These are phyloP conservation scores for Leptographium radiaticola DNA, from an alignment of 2,329 filamentous ascomycete species.

Conservation along the genomic window DNA sequence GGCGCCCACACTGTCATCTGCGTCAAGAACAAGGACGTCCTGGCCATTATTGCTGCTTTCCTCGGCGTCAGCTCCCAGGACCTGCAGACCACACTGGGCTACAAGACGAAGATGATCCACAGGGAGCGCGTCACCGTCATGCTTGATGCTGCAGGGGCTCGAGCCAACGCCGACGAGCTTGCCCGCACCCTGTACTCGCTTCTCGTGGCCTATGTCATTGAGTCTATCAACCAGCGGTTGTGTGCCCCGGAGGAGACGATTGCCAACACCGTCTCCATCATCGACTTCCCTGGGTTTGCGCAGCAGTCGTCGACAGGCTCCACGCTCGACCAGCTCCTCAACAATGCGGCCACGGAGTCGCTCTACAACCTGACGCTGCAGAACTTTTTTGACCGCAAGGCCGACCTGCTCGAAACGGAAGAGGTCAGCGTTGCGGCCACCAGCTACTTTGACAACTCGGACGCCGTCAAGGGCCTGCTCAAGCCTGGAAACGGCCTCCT, in stretches of 20 bases:
- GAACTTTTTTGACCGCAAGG: constrained; percentile 91
- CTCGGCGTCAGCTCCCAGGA: constrained; percentile 71
- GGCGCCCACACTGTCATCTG: constrained; percentile 74
- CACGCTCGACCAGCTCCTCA: constrained; percentile 80
- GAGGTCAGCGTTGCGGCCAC: constrained; percentile 83
- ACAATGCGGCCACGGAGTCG: constrained; percentile 84
- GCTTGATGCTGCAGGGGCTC: constrained; percentile 83
- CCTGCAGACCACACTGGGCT: constrained; percentile 77
- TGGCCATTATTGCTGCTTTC: constrained; percentile 84
- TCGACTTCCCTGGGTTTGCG: constrained; percentile 93
- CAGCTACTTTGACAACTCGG: constrained; percentile 95
- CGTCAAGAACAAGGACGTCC: constrained; percentile 86
- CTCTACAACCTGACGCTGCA: constrained; percentile 89
- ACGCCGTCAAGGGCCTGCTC: constrained; percentile 80
- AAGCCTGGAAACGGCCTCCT: constrained; percentile 88
- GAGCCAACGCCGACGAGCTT: constrained; percentile 85
- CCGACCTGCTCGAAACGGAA: constrained; percentile 85
- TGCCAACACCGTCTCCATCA: constrained; percentile 83
- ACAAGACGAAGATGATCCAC: constrained; percentile 94
- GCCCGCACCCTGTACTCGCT: constrained; percentile 88
- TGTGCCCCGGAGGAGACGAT: constrained; percentile 81
- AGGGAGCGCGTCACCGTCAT: constrained; percentile 97
- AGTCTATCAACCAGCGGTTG: constrained; percentile 78
- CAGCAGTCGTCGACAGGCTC: constrained; percentile 75
- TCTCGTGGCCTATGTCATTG: constrained; percentile 85